A percentile compares a stretch with the other conserved stretches of the same genome.
Evolutionary conservation across 2,329 filamentous ascomycete species (phyloP).

Genomic region (Aureobasidium zeae): DNA sequence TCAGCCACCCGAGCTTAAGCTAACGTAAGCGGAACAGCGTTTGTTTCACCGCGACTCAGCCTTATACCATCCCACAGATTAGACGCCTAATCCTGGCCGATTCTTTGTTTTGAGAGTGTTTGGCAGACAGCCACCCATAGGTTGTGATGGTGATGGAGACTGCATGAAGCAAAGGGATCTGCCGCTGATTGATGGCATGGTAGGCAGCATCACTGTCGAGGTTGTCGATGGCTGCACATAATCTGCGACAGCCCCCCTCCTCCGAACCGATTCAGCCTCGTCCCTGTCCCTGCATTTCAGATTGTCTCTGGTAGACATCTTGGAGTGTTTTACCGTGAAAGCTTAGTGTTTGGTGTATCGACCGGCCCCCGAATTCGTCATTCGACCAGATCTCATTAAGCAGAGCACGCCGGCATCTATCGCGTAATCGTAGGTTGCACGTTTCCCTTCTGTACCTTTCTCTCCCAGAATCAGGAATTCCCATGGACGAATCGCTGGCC

Average conservation of each 20-base stretch:
- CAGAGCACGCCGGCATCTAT: too few species aligned
- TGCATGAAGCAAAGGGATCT: too few species aligned
- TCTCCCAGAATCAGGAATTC: background rate
- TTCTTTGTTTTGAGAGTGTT: background rate
- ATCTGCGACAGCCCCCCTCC: slow-evolving; percentile 4
- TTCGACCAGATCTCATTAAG: background rate
- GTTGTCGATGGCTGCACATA: slow-evolving; percentile 1
- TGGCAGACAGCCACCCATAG: background rate
- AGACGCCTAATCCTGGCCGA: too few species aligned
- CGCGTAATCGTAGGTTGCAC: slow-evolving; percentile 1
- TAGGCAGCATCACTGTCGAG: slow-evolving; percentile 4
- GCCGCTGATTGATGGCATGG: too few species aligned
- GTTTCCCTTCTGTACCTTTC: background rate
- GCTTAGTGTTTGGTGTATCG: slow-evolving; percentile 9
- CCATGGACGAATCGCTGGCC: slow-evolving; percentile 3
- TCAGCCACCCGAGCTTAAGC: slow-evolving; percentile 6
- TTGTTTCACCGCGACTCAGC: slow-evolving; percentile 9
- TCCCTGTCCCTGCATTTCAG: slow-evolving; percentile 12
- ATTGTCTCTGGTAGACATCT: background rate
- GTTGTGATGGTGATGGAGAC: slow-evolving; percentile 6
- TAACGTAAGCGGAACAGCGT: slow-evolving; percentile 7
- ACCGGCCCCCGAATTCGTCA: slow-evolving; percentile 1
- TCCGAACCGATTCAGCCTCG: slow-evolving; percentile 11
- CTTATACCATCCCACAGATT: slow-evolving; percentile 10
- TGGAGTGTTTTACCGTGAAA: slow-evolving; percentile 4